Conservation (phyloP, 768 basidiomycete genomes). For the Boletus sp. region DNA sequence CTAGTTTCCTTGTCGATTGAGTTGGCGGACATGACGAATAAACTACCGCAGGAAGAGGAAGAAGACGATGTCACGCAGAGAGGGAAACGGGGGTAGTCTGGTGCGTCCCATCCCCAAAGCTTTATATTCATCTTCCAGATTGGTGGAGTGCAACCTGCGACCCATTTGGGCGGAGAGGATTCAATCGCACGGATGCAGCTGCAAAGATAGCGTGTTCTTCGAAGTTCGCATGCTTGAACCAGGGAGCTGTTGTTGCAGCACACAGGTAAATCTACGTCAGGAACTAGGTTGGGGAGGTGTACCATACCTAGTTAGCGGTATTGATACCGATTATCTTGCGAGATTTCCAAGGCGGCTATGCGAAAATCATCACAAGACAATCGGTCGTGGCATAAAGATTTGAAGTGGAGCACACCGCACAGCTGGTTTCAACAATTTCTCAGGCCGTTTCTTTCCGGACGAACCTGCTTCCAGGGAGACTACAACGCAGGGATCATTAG, state of each 20-base stretch:
- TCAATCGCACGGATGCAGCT: constrained; percentile 2
- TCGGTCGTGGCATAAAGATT: background rate
- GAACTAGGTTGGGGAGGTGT: constrained; percentile 2
- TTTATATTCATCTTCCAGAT: constrained; percentile 17
- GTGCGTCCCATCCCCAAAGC: background rate
- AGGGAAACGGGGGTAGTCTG: background rate
- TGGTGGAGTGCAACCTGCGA: background rate
- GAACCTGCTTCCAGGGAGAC: background rate
- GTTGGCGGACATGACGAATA: constrained; percentile 19
- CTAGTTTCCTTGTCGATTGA: constrained; percentile 23
- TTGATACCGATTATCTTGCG: constrained; percentile 13
- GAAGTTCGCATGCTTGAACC: constrained; percentile 8
- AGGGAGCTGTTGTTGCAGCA: constrained; percentile 1
- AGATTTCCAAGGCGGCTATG: background rate
- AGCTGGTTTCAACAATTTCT: background rate
- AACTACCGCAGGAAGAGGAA: background rate
- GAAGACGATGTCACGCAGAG: constrained; percentile 1
- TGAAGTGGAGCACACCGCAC: background rate
- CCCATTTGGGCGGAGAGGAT: background rate
- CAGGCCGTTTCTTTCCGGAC: background rate
- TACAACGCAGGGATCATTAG: background rate
- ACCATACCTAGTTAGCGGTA: constrained; percentile 12
- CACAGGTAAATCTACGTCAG: constrained; percentile 2
- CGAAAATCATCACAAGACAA: constrained; percentile 4
- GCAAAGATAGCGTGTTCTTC: background rate